Evolutionary conservation across 192 early-diverging fungal genomes (phyloP).

Genomic region (Chytriomyces sp.): DNA sequence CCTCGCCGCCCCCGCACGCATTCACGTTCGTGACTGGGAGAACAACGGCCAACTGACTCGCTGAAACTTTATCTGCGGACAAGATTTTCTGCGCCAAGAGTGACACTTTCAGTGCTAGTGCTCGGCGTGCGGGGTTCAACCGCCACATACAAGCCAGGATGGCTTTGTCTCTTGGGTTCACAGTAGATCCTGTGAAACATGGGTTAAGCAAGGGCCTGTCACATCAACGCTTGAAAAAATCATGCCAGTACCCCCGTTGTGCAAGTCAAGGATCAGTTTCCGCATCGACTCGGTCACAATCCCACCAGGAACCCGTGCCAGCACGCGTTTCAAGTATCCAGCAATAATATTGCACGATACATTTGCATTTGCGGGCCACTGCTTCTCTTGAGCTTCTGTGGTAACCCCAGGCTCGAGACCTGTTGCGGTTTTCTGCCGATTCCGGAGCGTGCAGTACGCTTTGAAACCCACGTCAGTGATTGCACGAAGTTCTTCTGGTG

Average conservation of each 20-base stretch:
- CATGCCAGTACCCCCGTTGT: neutral
- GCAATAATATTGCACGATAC: constrained; percentile 23
- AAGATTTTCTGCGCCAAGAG: constrained; percentile 23
- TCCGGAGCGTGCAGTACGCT: constrained; percentile 7
- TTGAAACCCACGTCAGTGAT: constrained; percentile 21
- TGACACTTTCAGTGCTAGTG: neutral
- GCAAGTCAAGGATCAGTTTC: constrained; percentile 15
- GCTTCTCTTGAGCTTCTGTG: neutral
- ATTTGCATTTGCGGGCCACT: neutral
- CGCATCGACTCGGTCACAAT: constrained; percentile 23
- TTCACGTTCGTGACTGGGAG: constrained; percentile 16
- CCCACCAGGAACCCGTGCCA: constrained; percentile 9
- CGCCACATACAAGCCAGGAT: neutral
- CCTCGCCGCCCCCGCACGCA: constrained; percentile 2
- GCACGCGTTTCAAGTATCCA: constrained; percentile 30
- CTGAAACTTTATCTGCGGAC: constrained; percentile 9
- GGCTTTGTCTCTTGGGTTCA: neutral
- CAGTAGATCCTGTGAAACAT: neutral
- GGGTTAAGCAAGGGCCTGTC: neutral
- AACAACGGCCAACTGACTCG: constrained; percentile 25
- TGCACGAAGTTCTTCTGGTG: constrained; percentile 1
- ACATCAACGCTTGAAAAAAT: neutral
- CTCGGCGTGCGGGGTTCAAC: neutral
- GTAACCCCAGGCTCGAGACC: neutral
- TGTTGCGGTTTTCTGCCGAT: constrained; percentile 1